Evolutionary conservation across 2,329 filamentous ascomycete genomes (phyloP), one percentile per base, ranked within the genome.

Genomic region (Paramyrothecium sp.): DNA sequence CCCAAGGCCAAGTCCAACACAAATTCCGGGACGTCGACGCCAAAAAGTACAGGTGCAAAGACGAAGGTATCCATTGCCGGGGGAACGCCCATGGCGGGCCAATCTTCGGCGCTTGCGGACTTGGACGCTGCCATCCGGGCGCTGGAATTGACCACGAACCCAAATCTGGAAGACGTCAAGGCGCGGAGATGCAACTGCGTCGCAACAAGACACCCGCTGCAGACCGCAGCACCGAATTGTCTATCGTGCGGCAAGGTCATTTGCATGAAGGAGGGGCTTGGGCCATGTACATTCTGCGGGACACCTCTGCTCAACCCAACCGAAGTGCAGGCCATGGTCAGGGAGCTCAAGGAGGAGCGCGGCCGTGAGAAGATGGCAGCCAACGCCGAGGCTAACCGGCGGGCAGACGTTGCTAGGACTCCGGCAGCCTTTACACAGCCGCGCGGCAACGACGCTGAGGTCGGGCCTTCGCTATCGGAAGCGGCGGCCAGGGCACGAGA

Each of bases 171-270:
- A 44, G 77, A 76, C 8, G 61, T 63, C 3, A 80, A 82, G 59
- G 78, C 86, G 23, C 84, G 89, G 7, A 87, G 86, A 56, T 99
- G 95, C 73, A 90, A 90, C 65, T 99, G 95, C 72, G 92, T 96
- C 67, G 95, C 91, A 0, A 87, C 90, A 0, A 85, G 91, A 2
- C 95, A 99, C 71, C 91, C 94, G 1, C 83, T 98, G 3, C 89
- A 97, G 49, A 86, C 86, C n/a, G 92, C 94, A 1, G 92, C 93
- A 0, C 95, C 95, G 1, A 99, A 98, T 71, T 99, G 95, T 70
- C 77, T 96, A 17, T 88, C 84, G 49, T 99, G 95, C 67, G 95
- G 95, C 58, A 98, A 98, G 71, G 92, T 99, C 13, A 89, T 98
- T 55, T 99, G 95, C 71, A 86, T 96, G 22, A 93, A 95, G 67